These are phyloP conservation scores for Coemansia sp. DNA, from an alignment of 192 early-diverging fungal species.

Conservation along the genomic window DNA sequence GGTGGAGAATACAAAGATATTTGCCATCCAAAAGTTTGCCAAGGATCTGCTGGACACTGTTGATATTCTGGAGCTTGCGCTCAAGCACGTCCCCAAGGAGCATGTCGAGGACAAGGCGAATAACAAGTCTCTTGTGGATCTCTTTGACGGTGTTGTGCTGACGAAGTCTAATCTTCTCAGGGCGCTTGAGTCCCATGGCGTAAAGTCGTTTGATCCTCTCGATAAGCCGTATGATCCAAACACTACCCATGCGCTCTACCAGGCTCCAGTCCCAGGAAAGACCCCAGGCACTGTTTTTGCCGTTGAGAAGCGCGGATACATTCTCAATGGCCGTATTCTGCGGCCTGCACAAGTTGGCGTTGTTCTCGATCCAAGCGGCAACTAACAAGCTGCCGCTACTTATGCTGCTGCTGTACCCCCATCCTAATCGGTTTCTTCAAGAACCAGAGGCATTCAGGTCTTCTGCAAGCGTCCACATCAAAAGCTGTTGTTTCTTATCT, in stretches of 20 bases:
- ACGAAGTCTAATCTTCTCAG: slow-evolving; percentile 83
- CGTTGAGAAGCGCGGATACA: slow-evolving; percentile 94
- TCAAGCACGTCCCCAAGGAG: slow-evolving; percentile 82
- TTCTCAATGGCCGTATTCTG: slow-evolving; percentile 86
- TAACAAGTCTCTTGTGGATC: slow-evolving; percentile 68
- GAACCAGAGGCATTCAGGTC: background rate
- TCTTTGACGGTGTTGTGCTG: slow-evolving; percentile 87
- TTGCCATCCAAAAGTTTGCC: slow-evolving; percentile 97
- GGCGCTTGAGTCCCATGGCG: slow-evolving; percentile 83
- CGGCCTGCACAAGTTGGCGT: slow-evolving; percentile 97
- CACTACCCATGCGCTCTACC: slow-evolving; percentile 92
- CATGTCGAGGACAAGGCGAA: slow-evolving; percentile 55
- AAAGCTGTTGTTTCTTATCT: background rate
- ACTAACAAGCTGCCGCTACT: slow-evolving; percentile 17
- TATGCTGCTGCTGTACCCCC: background rate
- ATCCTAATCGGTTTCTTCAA: background rate
- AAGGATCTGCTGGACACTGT: slow-evolving; percentile 92
- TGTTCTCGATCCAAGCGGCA: slow-evolving; percentile 61
- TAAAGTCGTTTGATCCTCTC: slow-evolving; percentile 77
- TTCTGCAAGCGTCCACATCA: background rate
- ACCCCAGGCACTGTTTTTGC: slow-evolving; percentile 83
- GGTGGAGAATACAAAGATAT: slow-evolving; percentile 74
- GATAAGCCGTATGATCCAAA: slow-evolving; percentile 95
- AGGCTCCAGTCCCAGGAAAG: slow-evolving; percentile 85
- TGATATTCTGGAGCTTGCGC: slow-evolving; percentile 87